Percentiles rank a stretch among this genome's conserved stretches.
These are phyloP conservation scores for Tricholoma terreum DNA, from an alignment of 768 basidiomycete genomes.

Conservation along the genomic window DNA sequence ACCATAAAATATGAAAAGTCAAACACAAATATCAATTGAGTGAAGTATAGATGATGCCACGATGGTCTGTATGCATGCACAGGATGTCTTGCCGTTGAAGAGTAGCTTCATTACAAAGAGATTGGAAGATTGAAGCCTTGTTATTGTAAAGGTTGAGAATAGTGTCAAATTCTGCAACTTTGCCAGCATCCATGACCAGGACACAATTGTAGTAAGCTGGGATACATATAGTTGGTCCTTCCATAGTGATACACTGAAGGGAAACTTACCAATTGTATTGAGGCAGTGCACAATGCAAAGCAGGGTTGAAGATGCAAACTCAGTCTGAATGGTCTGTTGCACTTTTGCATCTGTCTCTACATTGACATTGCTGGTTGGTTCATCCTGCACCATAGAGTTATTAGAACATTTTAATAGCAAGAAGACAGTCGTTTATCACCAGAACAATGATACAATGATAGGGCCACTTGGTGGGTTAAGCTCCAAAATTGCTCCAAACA, in stretches of 20 bases:
- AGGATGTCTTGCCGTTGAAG: slow-evolving; percentile 55
- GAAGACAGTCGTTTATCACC: slow-evolving; percentile 28
- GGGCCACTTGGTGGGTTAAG: too few relatives aligned
- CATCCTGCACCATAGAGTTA: slow-evolving; percentile 40
- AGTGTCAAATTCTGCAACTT: slow-evolving; percentile 71
- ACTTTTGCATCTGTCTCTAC: slow-evolving; percentile 60
- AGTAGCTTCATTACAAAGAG: slow-evolving; percentile 65
- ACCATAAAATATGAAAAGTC: too few relatives aligned
- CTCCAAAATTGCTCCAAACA: too few relatives aligned
- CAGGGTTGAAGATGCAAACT: slow-evolving; percentile 53
- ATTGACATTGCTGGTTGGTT: slow-evolving; percentile 61
- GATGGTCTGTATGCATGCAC: slow-evolving; percentile 40
- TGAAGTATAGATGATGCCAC: not conserved
- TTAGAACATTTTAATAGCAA: not conserved
- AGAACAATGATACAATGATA: slow-evolving; percentile 54
- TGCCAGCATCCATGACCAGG: slow-evolving; percentile 69
- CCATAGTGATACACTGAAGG: slow-evolving; percentile 2
- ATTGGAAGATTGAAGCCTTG: slow-evolving; percentile 63
- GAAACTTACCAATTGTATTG: slow-evolving; percentile 49
- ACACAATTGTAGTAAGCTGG: slow-evolving; percentile 64
- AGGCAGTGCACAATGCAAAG: slow-evolving; percentile 59
- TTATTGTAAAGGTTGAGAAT: slow-evolving; percentile 64
- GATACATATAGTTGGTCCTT: not conserved
- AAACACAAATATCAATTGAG: not conserved
- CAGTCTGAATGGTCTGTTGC: slow-evolving; percentile 60